A percentile compares a stretch with the other conserved stretches of the same genome.
Evolutionary conservation across 2,329 filamentous ascomycete genomes (phyloP).

Genomic region (Plenodomus biglobosus): DNA sequence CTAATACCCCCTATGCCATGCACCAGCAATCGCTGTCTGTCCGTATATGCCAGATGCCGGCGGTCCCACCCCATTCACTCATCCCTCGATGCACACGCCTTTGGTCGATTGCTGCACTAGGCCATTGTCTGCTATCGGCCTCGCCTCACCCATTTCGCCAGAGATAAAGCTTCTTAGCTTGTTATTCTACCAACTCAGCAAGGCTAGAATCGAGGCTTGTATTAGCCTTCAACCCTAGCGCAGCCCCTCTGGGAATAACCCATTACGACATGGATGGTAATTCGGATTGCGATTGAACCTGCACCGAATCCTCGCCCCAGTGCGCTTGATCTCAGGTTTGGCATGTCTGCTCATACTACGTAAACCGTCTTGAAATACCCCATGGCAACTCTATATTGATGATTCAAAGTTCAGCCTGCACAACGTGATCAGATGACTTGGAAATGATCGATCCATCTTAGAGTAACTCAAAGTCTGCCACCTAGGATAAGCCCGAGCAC

Average conservation of each 20-base stretch:
- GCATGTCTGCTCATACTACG: no score
- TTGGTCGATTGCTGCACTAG: conserved; percentile 14
- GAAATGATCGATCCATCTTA: no score
- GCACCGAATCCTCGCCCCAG: neutral
- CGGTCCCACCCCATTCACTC: conserved; percentile 11
- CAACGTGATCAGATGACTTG: no score
- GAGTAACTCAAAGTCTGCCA: no score
- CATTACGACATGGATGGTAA: neutral
- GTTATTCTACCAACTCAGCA: neutral
- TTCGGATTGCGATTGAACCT: neutral
- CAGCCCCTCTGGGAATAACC: neutral
- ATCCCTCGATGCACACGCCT: conserved; percentile 13
- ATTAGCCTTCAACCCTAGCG: neutral
- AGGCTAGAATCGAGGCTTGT: neutral
- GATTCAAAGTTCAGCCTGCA: no score
- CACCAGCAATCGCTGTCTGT: conserved; percentile 1
- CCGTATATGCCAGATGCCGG: conserved; percentile 11
- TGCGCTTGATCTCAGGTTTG: no score
- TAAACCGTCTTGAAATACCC: no score
- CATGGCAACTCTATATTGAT: no score
- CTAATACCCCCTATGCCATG: neutral
- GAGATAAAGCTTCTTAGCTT: neutral
- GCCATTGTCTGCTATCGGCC: no score
- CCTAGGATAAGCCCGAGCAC: no score
- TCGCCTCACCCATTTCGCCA: neutral